Percentiles rank a stretch among this genome's conserved stretches.
These are phyloP conservation scores for Lenwebbia sp. DNA, from an alignment of 345 rosid species.

Conservation along the genomic window DNA sequence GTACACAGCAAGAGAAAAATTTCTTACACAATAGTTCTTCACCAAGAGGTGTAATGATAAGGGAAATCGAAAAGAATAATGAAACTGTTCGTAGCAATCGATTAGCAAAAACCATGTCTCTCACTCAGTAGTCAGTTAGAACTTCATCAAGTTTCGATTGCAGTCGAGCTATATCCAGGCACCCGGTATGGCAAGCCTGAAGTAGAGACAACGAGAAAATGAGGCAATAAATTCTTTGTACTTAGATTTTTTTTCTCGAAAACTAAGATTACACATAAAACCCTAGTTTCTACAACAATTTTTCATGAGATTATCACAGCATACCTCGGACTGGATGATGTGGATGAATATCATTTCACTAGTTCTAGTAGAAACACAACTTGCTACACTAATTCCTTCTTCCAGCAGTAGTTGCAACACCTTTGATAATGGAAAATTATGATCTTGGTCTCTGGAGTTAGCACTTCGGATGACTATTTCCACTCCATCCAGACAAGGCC, in stretches of 20 bases:
- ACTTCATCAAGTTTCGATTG: slow-evolving; percentile 9
- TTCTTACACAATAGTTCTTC: background rate
- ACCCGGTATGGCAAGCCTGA: slow-evolving; percentile 4
- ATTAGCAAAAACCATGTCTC: background rate
- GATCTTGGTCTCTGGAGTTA: slow-evolving; percentile 11
- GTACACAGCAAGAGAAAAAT: background rate
- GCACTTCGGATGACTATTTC: slow-evolving; percentile 34
- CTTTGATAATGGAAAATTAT: slow-evolving; percentile 30
- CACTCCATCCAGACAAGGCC: slow-evolving; percentile 18
- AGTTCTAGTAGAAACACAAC: slow-evolving; percentile 38
- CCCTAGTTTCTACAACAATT: background rate
- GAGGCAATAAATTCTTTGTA: background rate
- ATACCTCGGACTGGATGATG: slow-evolving; percentile 58
- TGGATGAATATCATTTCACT: slow-evolving; percentile 27
- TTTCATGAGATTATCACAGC: background rate
- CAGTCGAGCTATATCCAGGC: slow-evolving; percentile 5
- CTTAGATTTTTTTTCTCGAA: no score
- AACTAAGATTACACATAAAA: background rate
- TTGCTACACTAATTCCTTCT: slow-evolving; percentile 38
- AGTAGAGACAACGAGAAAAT: background rate
- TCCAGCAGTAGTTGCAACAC: slow-evolving; percentile 29
- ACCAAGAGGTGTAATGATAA: background rate
- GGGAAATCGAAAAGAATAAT: background rate
- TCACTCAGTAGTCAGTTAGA: background rate
- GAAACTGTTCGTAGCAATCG: background rate